Evolutionary conservation across 768 basidiomycete genomes (phyloP).

Genomic region (Rhizopogon rudus): DNA sequence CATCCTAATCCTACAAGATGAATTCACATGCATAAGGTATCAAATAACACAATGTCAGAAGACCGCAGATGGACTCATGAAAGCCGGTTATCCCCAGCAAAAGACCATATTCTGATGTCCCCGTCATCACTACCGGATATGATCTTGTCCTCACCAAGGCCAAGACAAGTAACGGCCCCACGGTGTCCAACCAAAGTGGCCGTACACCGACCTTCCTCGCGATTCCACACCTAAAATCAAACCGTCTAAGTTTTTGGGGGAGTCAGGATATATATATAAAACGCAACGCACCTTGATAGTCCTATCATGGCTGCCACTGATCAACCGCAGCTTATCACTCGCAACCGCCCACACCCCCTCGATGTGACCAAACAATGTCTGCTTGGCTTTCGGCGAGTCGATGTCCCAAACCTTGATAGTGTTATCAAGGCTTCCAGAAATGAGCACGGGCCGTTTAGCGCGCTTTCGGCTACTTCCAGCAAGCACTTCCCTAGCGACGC

Average conservation of each 20-base stretch:
- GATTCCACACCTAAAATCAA: slow-evolving; percentile 76
- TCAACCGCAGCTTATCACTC: slow-evolving; percentile 85
- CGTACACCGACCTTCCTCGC: slow-evolving; percentile 82
- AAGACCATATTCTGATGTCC: slow-evolving; percentile 82
- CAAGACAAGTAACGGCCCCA: slow-evolving; percentile 89
- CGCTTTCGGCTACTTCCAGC: slow-evolving; percentile 11
- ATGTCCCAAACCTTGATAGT: slow-evolving; percentile 97
- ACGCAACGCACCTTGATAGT: slow-evolving; percentile 80
- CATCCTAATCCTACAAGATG: not conserved
- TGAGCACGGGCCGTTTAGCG: slow-evolving; percentile 62
- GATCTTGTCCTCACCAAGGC: slow-evolving; percentile 90
- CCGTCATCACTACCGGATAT: slow-evolving; percentile 96
- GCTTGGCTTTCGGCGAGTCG: slow-evolving; percentile 68
- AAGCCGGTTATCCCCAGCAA: slow-evolving; percentile 29
- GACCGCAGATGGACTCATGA: not conserved
- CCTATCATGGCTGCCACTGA: slow-evolving; percentile 91
- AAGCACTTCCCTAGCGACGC: slow-evolving; percentile 1
- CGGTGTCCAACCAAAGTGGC: slow-evolving; percentile 92
- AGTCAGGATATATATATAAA: too few relatives aligned
- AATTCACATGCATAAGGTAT: not conserved
- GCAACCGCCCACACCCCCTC: slow-evolving; percentile 98
- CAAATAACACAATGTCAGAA: not conserved
- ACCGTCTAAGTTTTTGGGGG: not conserved
- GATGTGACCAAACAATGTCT: slow-evolving; percentile 94
- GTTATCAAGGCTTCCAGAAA: slow-evolving; percentile 91